Percentiles rank a stretch among this genome's conserved stretches.
Conservation (phyloP, 345 rosid genomes). For the Euphorbia peplus region DNA sequence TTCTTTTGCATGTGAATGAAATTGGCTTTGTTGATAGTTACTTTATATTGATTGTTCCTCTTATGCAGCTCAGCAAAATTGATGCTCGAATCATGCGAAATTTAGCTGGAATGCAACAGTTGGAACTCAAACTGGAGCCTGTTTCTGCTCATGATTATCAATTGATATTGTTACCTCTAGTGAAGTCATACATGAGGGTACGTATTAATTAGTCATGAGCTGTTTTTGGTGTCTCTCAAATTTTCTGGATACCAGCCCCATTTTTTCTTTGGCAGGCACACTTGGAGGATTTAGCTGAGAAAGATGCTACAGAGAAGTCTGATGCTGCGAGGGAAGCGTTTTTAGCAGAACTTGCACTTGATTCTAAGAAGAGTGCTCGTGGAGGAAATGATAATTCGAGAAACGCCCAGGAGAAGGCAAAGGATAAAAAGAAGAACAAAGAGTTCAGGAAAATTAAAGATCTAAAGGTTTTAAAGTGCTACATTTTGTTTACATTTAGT, state of each 20-base stretch:
- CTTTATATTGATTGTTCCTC: constrained; percentile 22
- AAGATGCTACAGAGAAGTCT: constrained; percentile 92
- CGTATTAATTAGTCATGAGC: constrained; percentile 27
- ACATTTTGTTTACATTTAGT: not conserved
- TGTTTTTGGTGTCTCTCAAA: constrained; percentile 12
- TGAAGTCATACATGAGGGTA: constrained; percentile 83
- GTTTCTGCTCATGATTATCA: constrained; percentile 68
- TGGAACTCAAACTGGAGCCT: constrained; percentile 76
- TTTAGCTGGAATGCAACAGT: constrained; percentile 72
- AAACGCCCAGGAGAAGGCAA: constrained; percentile 67
- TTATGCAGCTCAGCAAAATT: constrained; percentile 71
- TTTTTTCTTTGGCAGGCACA: constrained; percentile 43
- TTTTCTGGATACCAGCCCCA: constrained; percentile 7
- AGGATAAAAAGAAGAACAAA: constrained; percentile 80
- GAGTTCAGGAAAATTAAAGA: constrained; percentile 70
- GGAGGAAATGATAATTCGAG: constrained; percentile 56
- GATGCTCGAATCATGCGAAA: constrained; percentile 73
- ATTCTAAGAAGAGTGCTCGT: constrained; percentile 62
- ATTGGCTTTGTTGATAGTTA: not conserved
- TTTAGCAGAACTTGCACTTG: constrained; percentile 88
- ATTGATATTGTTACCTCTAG: constrained; percentile 59
- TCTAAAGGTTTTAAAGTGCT: constrained; percentile 47
- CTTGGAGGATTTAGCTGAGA: constrained; percentile 90
- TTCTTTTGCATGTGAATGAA: constrained; percentile 4
- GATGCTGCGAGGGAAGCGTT: constrained; percentile 98